Conservation (phyloP, 73 alveolate genomes). For the Halteria grandinella region DNA sequence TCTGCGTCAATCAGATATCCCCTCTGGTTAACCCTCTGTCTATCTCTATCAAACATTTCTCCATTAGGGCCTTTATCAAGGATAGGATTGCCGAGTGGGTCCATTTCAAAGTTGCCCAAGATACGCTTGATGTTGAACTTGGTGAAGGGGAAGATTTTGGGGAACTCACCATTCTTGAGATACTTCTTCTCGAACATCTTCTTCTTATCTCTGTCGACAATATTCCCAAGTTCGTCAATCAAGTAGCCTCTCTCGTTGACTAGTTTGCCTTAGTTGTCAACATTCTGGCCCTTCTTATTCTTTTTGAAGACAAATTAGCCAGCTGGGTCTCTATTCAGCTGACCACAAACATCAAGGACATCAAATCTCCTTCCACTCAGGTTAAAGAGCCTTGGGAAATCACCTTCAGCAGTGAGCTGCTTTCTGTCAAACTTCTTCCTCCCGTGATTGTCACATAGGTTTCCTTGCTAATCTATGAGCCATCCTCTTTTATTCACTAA, state of each 20-base stretch:
- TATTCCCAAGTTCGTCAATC: constrained; percentile 47
- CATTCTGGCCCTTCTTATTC: constrained; percentile 34
- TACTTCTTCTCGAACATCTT: constrained; percentile 29
- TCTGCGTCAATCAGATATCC: constrained; percentile 25
- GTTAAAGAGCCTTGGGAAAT: constrained; percentile 59
- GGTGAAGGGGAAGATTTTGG: constrained; percentile 55
- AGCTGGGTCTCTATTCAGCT: constrained; percentile 15
- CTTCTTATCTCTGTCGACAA: constrained; percentile 52
- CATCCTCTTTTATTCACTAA: constrained; percentile 45
- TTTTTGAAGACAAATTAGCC: constrained; percentile 35
- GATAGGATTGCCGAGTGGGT: constrained; percentile 39
- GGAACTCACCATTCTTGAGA: constrained; percentile 18
- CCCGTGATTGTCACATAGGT: constrained; percentile 22
- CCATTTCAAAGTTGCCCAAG: constrained; percentile 34
- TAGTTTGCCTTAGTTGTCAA: constrained; percentile 33
- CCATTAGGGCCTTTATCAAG: constrained; percentile 26
- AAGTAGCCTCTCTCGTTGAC: constrained; percentile 66
- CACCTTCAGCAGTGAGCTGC: constrained; percentile 38
- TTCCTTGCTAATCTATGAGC: constrained; percentile 28
- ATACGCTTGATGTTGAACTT: constrained; percentile 46
- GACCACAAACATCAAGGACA: constrained; percentile 42
- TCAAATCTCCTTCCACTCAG: constrained; percentile 52
- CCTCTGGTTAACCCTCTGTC: constrained; percentile 24
- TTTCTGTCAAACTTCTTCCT: constrained; percentile 34
- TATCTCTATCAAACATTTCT: constrained; percentile 19